These are phyloP conservation scores for Coriaria nepalensis DNA, from an alignment of 306 rosid species.

Conservation along the genomic window DNA sequence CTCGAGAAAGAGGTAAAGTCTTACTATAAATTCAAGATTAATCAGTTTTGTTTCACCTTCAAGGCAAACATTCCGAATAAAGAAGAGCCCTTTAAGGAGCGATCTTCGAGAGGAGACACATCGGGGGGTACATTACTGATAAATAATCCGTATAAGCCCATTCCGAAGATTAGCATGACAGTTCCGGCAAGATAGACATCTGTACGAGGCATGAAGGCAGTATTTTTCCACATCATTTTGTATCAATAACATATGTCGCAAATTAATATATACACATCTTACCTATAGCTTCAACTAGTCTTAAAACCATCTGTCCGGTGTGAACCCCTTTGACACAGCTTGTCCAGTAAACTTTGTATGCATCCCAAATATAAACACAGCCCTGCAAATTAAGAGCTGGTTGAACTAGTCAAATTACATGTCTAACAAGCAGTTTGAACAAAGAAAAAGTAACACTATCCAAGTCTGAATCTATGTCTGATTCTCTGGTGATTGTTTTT, in stretches of 20 bases:
- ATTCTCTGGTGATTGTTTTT: background rate
- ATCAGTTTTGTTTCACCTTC: conserved; percentile 56
- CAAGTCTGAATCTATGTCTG: no score
- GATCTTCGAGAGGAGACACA: conserved; percentile 40
- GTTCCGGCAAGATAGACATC: conserved; percentile 99
- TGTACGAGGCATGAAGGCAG: no score
- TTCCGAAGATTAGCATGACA: conserved; percentile 88
- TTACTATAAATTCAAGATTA: background rate
- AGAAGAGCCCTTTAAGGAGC: conserved; percentile 71
- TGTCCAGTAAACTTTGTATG: conserved; percentile 81
- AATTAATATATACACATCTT: conserved; percentile 5
- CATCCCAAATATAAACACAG: conserved; percentile 64
- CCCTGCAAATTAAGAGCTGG: conserved; percentile 63
- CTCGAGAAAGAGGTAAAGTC: background rate
- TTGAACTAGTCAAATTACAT: conserved; percentile 11
- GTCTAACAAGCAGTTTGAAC: no score
- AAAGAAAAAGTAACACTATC: background rate
- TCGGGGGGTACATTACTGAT: conserved; percentile 57
- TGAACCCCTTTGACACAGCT: conserved; percentile 88
- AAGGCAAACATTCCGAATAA: conserved; percentile 91
- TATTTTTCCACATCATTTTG: conserved; percentile 8
- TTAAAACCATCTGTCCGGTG: conserved; percentile 79
- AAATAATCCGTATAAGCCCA: conserved; percentile 87
- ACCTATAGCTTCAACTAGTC: conserved; percentile 96
- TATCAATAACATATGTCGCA: conserved; percentile 1